These are phyloP conservation scores for Fallopia convolvulus DNA, from an alignment of 148 eudicot genomes.

Conservation along the genomic window DNA sequence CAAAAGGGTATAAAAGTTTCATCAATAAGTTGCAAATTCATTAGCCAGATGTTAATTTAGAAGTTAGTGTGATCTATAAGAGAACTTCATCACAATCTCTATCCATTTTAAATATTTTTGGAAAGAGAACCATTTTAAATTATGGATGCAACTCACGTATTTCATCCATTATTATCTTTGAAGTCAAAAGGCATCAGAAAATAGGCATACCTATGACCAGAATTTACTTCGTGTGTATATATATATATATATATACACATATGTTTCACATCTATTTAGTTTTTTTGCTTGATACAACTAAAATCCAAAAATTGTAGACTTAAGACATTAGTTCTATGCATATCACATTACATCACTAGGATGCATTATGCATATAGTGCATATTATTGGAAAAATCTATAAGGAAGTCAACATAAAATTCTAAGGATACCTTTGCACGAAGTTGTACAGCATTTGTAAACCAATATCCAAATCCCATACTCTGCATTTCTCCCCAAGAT, in stretches of 20 bases:
- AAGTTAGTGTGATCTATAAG: not conserved
- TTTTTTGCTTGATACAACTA: not conserved
- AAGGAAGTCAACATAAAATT: not conserved
- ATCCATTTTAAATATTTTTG: not conserved
- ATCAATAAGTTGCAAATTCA: not conserved
- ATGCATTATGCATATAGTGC: not conserved
- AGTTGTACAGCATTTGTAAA: constrained; percentile 64
- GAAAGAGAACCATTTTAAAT: not conserved
- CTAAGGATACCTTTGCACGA: constrained; percentile 58
- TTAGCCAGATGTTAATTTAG: not conserved
- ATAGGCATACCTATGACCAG: not conserved
- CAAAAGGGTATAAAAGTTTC: too few species aligned
- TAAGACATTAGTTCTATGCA: not conserved
- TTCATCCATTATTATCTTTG: not conserved
- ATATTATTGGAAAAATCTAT: not conserved
- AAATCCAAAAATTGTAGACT: not conserved
- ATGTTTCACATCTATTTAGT: not conserved
- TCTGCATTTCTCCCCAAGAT: constrained; percentile 92
- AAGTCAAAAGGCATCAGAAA: not conserved
- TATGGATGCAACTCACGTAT: not conserved
- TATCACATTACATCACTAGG: not conserved
- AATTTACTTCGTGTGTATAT: not conserved
- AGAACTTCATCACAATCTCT: constrained; percentile 3
- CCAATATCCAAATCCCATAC: constrained; percentile 85
- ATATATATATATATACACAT: not conserved